Conservation (phyloP, 768 basidiomycete species). For the Leccinum imitatum region DNA sequence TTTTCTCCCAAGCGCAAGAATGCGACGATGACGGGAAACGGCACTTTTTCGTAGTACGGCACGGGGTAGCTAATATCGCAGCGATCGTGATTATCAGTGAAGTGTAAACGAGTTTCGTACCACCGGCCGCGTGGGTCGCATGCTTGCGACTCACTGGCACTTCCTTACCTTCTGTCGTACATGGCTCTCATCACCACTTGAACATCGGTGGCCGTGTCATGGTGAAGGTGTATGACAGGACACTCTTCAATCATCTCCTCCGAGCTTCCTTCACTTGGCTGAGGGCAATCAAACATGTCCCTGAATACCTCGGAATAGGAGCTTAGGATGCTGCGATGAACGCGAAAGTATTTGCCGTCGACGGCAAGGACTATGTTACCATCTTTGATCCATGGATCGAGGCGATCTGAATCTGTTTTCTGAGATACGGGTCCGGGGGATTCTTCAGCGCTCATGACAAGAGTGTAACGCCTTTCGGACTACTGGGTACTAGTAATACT, state of each 20-base stretch:
- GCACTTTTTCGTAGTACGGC: conserved; percentile 5
- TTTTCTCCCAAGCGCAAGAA: conserved; percentile 27
- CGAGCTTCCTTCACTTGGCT: not conserved
- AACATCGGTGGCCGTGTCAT: conserved; percentile 13
- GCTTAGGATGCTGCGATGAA: conserved; percentile 5
- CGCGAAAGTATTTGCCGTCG: conserved; percentile 6
- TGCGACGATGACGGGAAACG: conserved; percentile 3
- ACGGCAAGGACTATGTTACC: conserved; percentile 7
- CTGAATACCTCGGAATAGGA: conserved; percentile 7
- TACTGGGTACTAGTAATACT: not conserved
- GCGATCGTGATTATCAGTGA: not conserved
- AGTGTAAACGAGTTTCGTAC: not conserved
- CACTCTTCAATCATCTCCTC: conserved; percentile 10
- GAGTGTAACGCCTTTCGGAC: not conserved
- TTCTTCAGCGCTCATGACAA: not conserved
- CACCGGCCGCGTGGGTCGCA: not conserved
- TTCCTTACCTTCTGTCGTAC: conserved; percentile 19
- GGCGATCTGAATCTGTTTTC: conserved; percentile 3
- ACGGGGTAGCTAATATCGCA: conserved; percentile 10
- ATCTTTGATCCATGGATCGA: conserved; percentile 9
- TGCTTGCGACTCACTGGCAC: no score
- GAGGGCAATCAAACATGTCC: conserved; percentile 3
- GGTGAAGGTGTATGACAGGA: conserved; percentile 19
- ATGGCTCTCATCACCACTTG: conserved; percentile 19
- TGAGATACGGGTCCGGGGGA: not conserved